A percentile compares a stretch with the other conserved stretches of the same genome.
Evolutionary conservation across 331 rosid genomes (phyloP).

Genomic region (Phaseolus coccineus): DNA sequence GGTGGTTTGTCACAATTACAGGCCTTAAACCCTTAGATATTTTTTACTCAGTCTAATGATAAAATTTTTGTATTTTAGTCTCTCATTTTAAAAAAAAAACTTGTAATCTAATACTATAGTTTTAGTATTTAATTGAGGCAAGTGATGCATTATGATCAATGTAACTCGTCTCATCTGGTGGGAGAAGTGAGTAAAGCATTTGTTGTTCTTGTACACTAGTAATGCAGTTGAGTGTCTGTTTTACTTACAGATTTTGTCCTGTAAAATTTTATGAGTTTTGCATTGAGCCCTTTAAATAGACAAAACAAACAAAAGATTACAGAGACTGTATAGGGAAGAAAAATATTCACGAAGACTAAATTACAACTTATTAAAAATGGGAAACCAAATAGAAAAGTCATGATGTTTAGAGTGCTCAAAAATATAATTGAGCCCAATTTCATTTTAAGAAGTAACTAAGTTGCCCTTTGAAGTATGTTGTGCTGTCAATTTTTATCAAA

Average conservation of each 20-base stretch:
- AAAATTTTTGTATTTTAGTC: background rate
- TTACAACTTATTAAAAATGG: background rate
- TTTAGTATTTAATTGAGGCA: background rate
- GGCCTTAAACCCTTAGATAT: no score
- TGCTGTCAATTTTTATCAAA: background rate
- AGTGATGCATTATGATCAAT: no score
- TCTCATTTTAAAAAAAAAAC: background rate
- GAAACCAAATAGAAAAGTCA: background rate
- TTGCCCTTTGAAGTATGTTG: background rate
- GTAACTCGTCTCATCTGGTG: background rate
- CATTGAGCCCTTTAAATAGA: background rate
- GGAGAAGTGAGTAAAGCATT: background rate
- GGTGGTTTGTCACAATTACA: constrained; percentile 67
- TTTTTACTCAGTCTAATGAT: background rate
- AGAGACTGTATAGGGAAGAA: background rate
- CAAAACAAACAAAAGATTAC: background rate
- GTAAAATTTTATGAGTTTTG: background rate
- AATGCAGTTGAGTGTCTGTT: background rate
- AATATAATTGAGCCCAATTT: background rate
- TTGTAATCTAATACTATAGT: background rate
- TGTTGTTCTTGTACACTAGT: background rate
- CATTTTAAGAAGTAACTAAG: constrained; percentile 7
- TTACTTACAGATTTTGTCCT: background rate
- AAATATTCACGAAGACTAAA: background rate
- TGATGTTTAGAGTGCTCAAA: background rate